Evolutionary conservation across 805 yeast species (phyloP), one percentile per base, ranked within the genome.

Genomic region (Phaffomyces thermotolerans): DNA sequence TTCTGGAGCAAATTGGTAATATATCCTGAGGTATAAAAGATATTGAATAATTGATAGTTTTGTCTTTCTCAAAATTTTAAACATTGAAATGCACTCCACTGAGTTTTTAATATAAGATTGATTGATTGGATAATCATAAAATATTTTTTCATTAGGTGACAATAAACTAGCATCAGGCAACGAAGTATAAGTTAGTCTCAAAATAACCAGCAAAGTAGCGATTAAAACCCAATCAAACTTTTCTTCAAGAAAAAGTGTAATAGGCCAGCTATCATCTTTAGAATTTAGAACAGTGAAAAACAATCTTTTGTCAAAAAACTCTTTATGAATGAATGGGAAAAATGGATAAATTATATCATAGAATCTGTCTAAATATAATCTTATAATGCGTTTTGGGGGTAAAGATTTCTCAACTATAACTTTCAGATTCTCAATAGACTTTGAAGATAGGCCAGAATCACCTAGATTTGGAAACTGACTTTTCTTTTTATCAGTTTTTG

Each of bases 321-420:
- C 50, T 44, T 68, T 66, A 45, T 72, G 76, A 18, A 75, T 35
- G 39, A 58, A 72, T 2, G 81, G 80, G 59, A 67, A 63, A 48
- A 68, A 73, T 2, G 78, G 75, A 51, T 73, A 72, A 7, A 74
- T 51, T 49, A 60, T 62, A 18, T 53, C 52, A 55, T 72, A 75
- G 51, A 66, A 76, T 4, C 75, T 50, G 17, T 64, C 62, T 22
- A 75, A 41, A 25, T 72, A 62, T 29, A 65, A 51, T 71, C 72
- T 72, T 6, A 69, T 55, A 2, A 69, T 60, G 20, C 56, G 59
- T 36, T 56, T 61, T 4, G 59, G 49, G 0, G 81, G 80, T 7
- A 73, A 50, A 0, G 64, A 53, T 3, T 51, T 35, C 46, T 64
- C 65, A 9, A 69, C 59, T 40, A 60, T 53, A 20, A 56, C 55